Base-by-base conservation (phyloP, 2,329 filamentous ascomycete genomes). In the Pseudogymnoascus sp. region DNA sequence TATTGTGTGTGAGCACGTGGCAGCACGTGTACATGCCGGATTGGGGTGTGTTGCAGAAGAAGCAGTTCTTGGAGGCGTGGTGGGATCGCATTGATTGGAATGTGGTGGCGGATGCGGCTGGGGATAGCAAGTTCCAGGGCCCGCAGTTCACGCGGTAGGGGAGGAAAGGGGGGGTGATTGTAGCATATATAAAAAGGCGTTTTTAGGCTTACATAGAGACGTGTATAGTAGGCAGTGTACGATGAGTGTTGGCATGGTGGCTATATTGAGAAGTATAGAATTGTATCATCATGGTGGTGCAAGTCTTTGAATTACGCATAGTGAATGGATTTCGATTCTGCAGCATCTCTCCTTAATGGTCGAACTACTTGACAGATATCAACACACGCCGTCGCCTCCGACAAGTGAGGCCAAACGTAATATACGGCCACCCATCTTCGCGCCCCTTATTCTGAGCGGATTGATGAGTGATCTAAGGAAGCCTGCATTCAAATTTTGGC, bases 1-100 rank as follows among this genome's bases (percentile, higher is more conserved):
- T 97, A 65, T 79, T 99, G 70, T 97, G 93, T 74, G 83, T 97
- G 65, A 97, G 92, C 78, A 96, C 92, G 4, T 99, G 95, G 95
- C 88, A 97, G 80, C 95, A 97, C 77, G 88, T 89, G 7, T 99
- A 90, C 85, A 78, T 97, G 74, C 83, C 84, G 63, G 92, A 97
- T 75, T 97, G 90, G 76, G 84, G 84, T 61, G 75, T 87, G 63
- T 81, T 80, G 49, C 91, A 91, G 60, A 99, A 97, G 85, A 79
- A 81, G 62, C 77, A 79, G 61, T 99, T 85, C 75, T 80, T 93
- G 62, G 83, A 89, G 73, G 81, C 82, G 43, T 97, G 93, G 93
- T 99, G 95, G 95, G 77, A 90, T 60, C 80, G 80, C 62, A 88
- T 99, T 68, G 86, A 99, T 77, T 99, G 95, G 95, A 78, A 87